A percentile compares a stretch with the other conserved stretches of the same genome.
phyloP scores from a whole-genome alignment of 2,329 filamentous ascomycete species.

The Pseudogymnoascus sp. region DNA sequence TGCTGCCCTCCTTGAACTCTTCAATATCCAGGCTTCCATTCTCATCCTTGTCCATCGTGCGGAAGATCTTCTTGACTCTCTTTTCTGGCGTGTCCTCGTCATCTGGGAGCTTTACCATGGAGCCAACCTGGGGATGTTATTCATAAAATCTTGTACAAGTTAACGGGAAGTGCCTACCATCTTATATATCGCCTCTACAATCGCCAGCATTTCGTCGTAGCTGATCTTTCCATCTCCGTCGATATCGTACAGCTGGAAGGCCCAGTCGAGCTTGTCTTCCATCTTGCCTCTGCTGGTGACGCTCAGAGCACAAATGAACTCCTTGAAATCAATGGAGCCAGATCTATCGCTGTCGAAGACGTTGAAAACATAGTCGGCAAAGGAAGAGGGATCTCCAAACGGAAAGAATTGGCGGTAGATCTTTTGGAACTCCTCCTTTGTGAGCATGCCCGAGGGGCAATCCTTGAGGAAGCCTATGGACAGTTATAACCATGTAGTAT shows the following conservation, averaged over 20 bases:
- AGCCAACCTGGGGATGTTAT: conserved; percentile 61
- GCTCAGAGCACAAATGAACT: conserved; percentile 96
- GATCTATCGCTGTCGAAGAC: conserved; percentile 98
- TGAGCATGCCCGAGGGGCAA: conserved; percentile 92
- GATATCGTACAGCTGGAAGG: conserved; percentile 98
- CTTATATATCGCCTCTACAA: conserved; percentile 99
- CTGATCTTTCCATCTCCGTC: conserved; percentile 98
- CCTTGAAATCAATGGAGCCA: conserved; percentile 97
- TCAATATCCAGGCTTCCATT: conserved; percentile 94
- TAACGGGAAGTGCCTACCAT: conserved; percentile 55
- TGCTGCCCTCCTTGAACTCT: conserved; percentile 98
- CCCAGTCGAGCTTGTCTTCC: conserved; percentile 99
- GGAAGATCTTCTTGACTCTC: conserved; percentile 94
- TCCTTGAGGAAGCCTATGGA: conserved; percentile 86
- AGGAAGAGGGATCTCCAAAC: conserved; percentile 92
- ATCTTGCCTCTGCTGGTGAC: conserved; percentile 96
- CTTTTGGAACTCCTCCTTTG: conserved; percentile 98
- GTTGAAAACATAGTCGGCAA: conserved; percentile 98
- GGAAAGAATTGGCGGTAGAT: conserved; percentile 99
- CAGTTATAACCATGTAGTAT: background rate
- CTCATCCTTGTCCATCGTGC: conserved; percentile 99
- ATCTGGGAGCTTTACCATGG: conserved; percentile 97
- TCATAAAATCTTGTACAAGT: background rate
- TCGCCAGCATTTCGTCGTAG: conserved; percentile 97
- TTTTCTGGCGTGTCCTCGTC: conserved; percentile 99